phyloP scores from a whole-genome alignment of 1,284 basidiomycete genomes.

The Heterobasidion occidentale region DNA sequence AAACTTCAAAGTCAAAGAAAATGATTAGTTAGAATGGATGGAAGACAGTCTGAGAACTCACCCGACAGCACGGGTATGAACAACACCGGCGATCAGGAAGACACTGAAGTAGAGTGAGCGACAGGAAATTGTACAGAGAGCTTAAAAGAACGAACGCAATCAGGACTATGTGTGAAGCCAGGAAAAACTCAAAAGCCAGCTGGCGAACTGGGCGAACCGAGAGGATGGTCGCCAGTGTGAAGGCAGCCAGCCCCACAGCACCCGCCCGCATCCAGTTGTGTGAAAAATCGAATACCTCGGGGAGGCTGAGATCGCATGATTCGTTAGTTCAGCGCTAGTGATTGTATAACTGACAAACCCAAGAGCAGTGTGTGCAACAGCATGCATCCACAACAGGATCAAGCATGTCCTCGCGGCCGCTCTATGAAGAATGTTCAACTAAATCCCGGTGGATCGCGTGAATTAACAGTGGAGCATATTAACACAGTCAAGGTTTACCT shows the following conservation, averaged over 20 bases:
- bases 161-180: slow-evolving; percentile 35
- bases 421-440: slow-evolving; percentile 29
- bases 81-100: slow-evolving; percentile 24
- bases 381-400: slow-evolving; percentile 28
- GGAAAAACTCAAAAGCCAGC: slow-evolving; percentile 38
- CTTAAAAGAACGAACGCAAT: slow-evolving; percentile 20
- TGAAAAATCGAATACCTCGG: slow-evolving; percentile 20
- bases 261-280: slow-evolving; percentile 29
- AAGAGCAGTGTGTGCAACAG: slow-evolving; percentile 15
- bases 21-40: background rate
- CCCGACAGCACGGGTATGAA: slow-evolving; percentile 23
- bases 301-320: slow-evolving; percentile 13
- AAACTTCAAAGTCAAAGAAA: slow-evolving; percentile 14
- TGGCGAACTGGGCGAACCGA: slow-evolving; percentile 32
- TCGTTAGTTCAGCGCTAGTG: background rate
- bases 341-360: slow-evolving; percentile 13
- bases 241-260: slow-evolving; percentile 26
- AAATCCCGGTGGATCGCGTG: background rate
- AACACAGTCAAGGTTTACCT: slow-evolving; percentile 15
- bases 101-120: slow-evolving; percentile 15
- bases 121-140: background rate
- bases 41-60: slow-evolving; percentile 10
- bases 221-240: slow-evolving; percentile 30
- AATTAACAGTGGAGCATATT: background rate
- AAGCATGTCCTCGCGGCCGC: slow-evolving; percentile 26